Evolutionary conservation across 176 grass and related monocot genomes (phyloP).

Genomic region (Aegilops longissima): DNA sequence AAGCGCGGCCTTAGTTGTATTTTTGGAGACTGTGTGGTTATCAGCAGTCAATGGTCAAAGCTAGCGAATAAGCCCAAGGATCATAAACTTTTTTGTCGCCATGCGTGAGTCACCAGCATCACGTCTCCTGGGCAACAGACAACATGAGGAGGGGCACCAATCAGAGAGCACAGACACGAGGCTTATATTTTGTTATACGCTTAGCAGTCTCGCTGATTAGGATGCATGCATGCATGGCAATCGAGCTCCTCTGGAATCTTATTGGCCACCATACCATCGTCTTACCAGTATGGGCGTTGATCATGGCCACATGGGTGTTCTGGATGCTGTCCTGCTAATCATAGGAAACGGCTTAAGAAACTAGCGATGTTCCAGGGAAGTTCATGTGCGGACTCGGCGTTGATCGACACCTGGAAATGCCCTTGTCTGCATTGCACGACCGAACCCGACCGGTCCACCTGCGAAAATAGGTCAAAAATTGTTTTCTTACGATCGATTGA

Average conservation of each 20-base stretch:
- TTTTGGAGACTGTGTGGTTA: background rate
- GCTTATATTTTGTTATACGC: background rate
- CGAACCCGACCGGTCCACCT: constrained; percentile 2
- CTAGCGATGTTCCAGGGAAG: background rate
- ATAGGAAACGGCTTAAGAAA: background rate
- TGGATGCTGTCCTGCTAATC: constrained; percentile 34
- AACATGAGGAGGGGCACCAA: background rate
- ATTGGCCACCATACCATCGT: constrained; percentile 9
- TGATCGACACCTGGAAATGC: constrained; percentile 20
- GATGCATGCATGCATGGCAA: constrained; percentile 23
- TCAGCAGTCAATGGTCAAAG: background rate
- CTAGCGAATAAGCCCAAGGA: background rate
- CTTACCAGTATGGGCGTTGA: constrained; percentile 7
- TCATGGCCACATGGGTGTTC: constrained; percentile 35
- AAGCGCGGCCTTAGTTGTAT: too few species aligned
- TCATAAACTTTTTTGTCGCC: background rate
- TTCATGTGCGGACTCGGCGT: background rate
- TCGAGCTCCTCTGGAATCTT: background rate
- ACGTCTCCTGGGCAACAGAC: background rate
- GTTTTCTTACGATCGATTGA: background rate
- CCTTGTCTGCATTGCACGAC: background rate
- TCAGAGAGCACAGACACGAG: background rate
- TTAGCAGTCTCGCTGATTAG: background rate
- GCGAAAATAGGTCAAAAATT: background rate
- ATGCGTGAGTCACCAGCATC: background rate